Evolutionary conservation across 495 filamentous ascomycete species (phyloP).

Genomic region (Tuber borchii): DNA sequence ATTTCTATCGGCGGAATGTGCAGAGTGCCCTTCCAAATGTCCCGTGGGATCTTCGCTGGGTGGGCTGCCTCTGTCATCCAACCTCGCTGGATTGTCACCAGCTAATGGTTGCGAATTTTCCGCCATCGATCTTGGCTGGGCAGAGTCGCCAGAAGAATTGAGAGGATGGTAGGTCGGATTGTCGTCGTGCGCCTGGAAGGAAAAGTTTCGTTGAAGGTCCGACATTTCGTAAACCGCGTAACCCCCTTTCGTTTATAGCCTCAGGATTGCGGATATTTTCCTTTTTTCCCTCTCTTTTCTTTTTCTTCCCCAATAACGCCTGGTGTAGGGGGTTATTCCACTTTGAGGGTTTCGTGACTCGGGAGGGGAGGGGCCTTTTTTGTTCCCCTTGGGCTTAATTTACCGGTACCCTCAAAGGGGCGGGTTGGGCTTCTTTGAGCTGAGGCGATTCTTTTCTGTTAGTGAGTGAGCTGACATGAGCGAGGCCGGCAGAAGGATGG

Average conservation of each 20-base stretch:
- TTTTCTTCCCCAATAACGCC: background rate
- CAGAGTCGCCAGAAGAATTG: slow-evolving; percentile 11
- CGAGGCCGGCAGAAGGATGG: slow-evolving; percentile 8
- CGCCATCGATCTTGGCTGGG: slow-evolving; percentile 1
- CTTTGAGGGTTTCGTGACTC: background rate
- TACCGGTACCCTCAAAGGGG: background rate
- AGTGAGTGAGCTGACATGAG: slow-evolving; percentile 14
- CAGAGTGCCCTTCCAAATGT: background rate
- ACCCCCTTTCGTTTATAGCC: slow-evolving; percentile 8
- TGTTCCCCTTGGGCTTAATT: background rate
- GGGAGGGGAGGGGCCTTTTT: background rate
- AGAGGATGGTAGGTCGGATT: slow-evolving; percentile 20
- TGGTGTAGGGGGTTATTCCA: background rate
- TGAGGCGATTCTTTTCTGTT: slow-evolving; percentile 6
- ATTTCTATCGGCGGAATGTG: background rate
- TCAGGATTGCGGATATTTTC: background rate
- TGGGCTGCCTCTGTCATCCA: background rate
- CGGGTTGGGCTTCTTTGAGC: background rate
- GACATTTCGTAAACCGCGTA: slow-evolving; percentile 6
- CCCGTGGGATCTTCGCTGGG: background rate
- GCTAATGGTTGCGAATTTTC: background rate
- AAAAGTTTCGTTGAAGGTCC: slow-evolving; percentile 33
- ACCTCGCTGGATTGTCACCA: background rate
- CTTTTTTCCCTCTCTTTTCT: background rate
- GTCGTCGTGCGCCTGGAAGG: slow-evolving; percentile 30